Evolutionary conservation across 768 basidiomycete genomes (phyloP).

Genomic region (Mycena sanguinolenta): DNA sequence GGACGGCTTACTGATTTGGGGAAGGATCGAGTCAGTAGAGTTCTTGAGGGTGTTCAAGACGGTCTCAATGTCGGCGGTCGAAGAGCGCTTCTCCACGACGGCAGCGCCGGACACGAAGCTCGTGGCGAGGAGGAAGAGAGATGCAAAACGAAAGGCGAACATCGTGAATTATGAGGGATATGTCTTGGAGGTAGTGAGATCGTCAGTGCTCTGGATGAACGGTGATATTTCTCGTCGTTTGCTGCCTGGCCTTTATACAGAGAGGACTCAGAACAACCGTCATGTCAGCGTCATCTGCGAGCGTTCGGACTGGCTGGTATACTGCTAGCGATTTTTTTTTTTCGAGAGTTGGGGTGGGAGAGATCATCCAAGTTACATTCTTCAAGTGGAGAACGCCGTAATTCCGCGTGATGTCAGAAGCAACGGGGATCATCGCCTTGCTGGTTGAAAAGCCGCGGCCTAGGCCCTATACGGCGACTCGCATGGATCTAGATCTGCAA

Average conservation of each 20-base stretch:
- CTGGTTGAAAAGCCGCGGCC: too few species aligned
- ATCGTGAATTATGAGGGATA: constrained; percentile 11
- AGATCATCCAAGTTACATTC: not conserved
- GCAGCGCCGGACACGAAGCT: constrained; percentile 32
- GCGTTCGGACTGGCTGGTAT: not conserved
- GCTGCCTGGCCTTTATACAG: not conserved
- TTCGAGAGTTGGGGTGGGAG: constrained; percentile 16
- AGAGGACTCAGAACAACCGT: not conserved
- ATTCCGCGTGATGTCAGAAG: constrained; percentile 7
- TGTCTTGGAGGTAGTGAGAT: not conserved
- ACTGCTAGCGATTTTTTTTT: not conserved
- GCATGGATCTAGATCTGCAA: too few species aligned
- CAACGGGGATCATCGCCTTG: not conserved
- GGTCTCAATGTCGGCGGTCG: constrained; percentile 39
- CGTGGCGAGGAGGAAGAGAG: constrained; percentile 23
- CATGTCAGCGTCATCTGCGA: not conserved
- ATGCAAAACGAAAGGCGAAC: constrained; percentile 35
- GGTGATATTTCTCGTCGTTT: not conserved
- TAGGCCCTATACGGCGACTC: too few species aligned
- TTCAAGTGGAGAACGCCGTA: constrained; percentile 18
- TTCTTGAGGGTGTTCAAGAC: constrained; percentile 39
- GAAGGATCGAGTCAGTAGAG: constrained; percentile 37
- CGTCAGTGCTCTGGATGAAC: not conserved
- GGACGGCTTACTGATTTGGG: constrained; percentile 41
- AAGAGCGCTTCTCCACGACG: constrained; percentile 20